These are phyloP conservation scores for Endotrypanum monterogeii DNA, from an alignment of 208 protist genomes.

Conservation along the genomic window DNA sequence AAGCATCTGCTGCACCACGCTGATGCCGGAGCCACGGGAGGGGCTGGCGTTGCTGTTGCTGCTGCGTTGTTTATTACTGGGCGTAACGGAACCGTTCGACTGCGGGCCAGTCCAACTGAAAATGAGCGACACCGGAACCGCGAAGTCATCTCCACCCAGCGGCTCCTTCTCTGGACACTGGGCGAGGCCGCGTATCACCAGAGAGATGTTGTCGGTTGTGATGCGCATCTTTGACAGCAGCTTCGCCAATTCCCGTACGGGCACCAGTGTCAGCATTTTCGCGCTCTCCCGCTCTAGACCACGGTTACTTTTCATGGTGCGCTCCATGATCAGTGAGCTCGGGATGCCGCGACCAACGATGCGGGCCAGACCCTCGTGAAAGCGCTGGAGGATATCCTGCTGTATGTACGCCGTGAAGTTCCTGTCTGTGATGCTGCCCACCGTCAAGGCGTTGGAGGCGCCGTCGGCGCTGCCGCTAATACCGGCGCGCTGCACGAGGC, in stretches of 20 bases:
- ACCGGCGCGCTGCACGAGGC: slow-evolving; percentile 63
- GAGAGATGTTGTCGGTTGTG: slow-evolving; percentile 59
- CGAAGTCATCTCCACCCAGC: slow-evolving; percentile 64
- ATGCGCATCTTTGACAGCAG: slow-evolving; percentile 64
- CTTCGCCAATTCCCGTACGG: slow-evolving; percentile 50
- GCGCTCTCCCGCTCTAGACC: slow-evolving; percentile 56
- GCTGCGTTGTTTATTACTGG: slow-evolving; percentile 7
- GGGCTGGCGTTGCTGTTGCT: slow-evolving; percentile 20
- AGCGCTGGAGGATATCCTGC: slow-evolving; percentile 47
- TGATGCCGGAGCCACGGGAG: slow-evolving; percentile 15
- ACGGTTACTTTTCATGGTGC: slow-evolving; percentile 44
- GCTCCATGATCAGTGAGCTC: slow-evolving; percentile 44
- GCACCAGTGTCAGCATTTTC: slow-evolving; percentile 72
- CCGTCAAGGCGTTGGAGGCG: slow-evolving; percentile 6
- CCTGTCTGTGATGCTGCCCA: slow-evolving; percentile 25
- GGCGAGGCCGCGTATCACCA: slow-evolving; percentile 67
- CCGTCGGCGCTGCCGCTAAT: slow-evolving; percentile 9
- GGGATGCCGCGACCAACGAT: slow-evolving; percentile 79
- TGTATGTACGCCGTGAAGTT: slow-evolving; percentile 51
- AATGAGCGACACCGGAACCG: slow-evolving; percentile 72
- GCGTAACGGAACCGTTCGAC: slow-evolving; percentile 6
- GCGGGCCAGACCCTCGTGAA: slow-evolving; percentile 61
- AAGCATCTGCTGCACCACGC: slow-evolving; percentile 17
- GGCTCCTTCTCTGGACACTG: slow-evolving; percentile 70
- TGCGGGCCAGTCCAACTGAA: slow-evolving; percentile 67